Conservation (phyloP, 805 yeast genomes). For the Starmerella stigmatis region DNA sequence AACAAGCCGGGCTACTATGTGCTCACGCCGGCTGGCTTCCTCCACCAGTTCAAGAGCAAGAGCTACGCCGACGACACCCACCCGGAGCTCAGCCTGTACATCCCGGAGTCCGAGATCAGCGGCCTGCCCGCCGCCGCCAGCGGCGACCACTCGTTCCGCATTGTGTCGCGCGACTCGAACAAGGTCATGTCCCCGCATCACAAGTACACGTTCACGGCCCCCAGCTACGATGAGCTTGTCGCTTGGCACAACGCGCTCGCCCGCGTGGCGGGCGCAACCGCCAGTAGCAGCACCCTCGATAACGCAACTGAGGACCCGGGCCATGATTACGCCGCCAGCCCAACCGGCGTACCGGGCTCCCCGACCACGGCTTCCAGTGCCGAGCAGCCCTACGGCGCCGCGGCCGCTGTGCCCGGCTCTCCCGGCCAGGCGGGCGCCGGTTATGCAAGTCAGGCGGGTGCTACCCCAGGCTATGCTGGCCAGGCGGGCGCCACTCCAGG, state of each 20-base stretch:
- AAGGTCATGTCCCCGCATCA: constrained; percentile 29
- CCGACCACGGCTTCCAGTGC: too few relatives aligned
- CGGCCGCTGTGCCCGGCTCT: too few relatives aligned
- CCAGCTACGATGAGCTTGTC: constrained; percentile 37
- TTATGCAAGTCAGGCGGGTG: too few relatives aligned
- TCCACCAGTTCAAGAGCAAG: constrained; percentile 37
- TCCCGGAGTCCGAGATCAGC: constrained; percentile 41
- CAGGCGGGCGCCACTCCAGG: too few relatives aligned
- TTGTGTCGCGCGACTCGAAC: constrained; percentile 37
- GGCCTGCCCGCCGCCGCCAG: constrained; percentile 26
- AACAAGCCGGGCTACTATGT: constrained; percentile 40
- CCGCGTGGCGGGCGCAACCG: constrained; percentile 23
- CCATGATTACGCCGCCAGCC: too few relatives aligned
- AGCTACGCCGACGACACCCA: constrained; percentile 35
- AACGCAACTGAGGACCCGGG: not conserved
- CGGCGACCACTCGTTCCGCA: constrained; percentile 35
- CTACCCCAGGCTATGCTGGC: too few relatives aligned
- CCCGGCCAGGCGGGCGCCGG: too few relatives aligned
- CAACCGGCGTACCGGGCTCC: too few relatives aligned
- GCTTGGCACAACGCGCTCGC: constrained; percentile 39
- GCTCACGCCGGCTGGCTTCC: constrained; percentile 37
- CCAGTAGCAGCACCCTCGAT: not conserved
- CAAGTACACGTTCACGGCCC: constrained; percentile 36
- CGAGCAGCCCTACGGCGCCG: too few relatives aligned
- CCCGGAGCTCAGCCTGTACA: constrained; percentile 38